A percentile compares a stretch with the other conserved stretches of the same genome.
phyloP scores from a whole-genome alignment of 192 early-diverging fungal species.

The Dimargaris verticillata region DNA sequence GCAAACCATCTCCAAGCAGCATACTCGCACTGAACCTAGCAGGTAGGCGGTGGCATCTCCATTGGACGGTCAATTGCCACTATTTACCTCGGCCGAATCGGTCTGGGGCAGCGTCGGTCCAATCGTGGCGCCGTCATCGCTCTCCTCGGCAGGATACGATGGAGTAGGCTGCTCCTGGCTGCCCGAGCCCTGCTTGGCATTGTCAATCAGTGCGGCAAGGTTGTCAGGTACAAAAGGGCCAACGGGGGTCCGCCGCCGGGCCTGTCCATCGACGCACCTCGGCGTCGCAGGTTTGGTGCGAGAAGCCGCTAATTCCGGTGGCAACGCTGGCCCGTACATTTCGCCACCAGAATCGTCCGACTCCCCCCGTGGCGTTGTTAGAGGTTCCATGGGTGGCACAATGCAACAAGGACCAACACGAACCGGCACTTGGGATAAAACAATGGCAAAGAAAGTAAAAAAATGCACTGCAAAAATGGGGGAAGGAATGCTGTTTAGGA shows the following conservation, averaged over 20 bases:
- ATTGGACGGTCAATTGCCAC: too few species aligned
- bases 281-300: not conserved
- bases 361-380: not conserved
- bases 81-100: too few species aligned
- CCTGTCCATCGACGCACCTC: too few species aligned
- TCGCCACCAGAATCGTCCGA: not conserved
- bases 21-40: too few species aligned
- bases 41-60: too few species aligned
- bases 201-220: not conserved
- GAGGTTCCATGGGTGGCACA: not conserved
- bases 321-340: not conserved
- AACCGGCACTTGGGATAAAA: not conserved
- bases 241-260: not conserved
- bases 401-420: not conserved
- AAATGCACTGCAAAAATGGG: not conserved
- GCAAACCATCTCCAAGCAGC: too few species aligned
- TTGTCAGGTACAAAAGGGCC: conserved; percentile 4
- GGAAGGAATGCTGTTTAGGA: too few species aligned
- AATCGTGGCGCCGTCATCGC: not conserved
- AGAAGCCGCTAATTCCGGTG: not conserved
- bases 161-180: too few species aligned
- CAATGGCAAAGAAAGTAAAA: not conserved
- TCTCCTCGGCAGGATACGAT: not conserved
- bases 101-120: not conserved
- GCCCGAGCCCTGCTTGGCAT: not conserved